Conservation (phyloP, 2,329 filamentous ascomycete species). For the Penicillium frequentans region DNA sequence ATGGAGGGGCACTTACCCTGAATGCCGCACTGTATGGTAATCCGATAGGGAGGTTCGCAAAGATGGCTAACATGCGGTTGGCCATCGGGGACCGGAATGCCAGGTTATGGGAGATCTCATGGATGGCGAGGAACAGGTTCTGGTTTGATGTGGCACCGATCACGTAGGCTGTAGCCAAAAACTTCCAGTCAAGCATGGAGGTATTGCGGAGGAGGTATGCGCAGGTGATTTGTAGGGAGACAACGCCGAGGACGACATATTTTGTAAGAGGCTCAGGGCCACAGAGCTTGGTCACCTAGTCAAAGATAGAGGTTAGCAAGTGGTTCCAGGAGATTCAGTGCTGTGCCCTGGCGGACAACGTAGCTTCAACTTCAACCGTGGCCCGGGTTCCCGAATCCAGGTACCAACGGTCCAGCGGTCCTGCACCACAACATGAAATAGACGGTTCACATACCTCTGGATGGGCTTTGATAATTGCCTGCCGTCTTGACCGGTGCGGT, state of each 20-base stretch:
- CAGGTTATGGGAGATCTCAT: slow-evolving; percentile 98
- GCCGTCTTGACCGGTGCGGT: slow-evolving; percentile 84
- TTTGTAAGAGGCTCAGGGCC: slow-evolving; percentile 95
- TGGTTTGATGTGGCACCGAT: slow-evolving; percentile 95
- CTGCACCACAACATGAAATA: not conserved
- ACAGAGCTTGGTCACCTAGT: slow-evolving; percentile 90
- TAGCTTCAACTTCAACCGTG: slow-evolving; percentile 6
- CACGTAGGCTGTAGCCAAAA: slow-evolving; percentile 84
- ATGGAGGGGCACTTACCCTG: slow-evolving; percentile 56
- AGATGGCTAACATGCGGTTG: slow-evolving; percentile 84
- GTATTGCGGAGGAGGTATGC: slow-evolving; percentile 76
- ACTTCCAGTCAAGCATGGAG: slow-evolving; percentile 77
- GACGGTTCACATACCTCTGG: slow-evolving; percentile 67
- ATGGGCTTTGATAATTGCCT: slow-evolving; percentile 97
- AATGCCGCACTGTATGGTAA: slow-evolving; percentile 96
- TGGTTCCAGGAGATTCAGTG: slow-evolving; percentile 5
- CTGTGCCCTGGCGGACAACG: slow-evolving; percentile 4
- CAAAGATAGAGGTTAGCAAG: slow-evolving; percentile 13
- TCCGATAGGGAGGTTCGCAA: slow-evolving; percentile 94
- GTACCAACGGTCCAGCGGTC: not conserved
- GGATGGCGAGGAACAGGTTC: slow-evolving; percentile 97
- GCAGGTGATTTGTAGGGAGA: slow-evolving; percentile 74
- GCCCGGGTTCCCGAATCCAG: not conserved
- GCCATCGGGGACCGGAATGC: slow-evolving; percentile 78
- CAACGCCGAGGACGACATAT: slow-evolving; percentile 82